A percentile compares a stretch with the other conserved stretches of the same genome.
phyloP scores from a whole-genome alignment of 148 eudicot genomes.

The Polygonum maritimum region DNA sequence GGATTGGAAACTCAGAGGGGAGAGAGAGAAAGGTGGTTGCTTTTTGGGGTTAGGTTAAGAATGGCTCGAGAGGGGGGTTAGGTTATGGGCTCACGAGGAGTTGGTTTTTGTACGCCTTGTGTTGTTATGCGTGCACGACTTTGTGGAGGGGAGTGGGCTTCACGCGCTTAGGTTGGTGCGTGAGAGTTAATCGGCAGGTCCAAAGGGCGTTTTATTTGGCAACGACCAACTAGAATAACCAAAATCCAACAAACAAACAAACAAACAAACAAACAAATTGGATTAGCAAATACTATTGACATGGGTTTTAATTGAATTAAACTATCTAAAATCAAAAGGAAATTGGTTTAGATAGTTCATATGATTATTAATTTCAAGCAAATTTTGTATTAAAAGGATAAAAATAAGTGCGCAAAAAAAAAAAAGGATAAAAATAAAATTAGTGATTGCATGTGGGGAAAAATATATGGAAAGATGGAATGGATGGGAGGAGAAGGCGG shows the following conservation, averaged over 20 bases:
- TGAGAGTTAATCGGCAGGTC: neutral
- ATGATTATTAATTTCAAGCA: too few species aligned
- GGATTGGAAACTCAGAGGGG: conserved; percentile 1
- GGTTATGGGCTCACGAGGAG: conserved; percentile 24
- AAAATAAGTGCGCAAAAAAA: too few species aligned
- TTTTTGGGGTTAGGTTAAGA: neutral
- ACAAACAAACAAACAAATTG: neutral
- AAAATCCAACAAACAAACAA: neutral
- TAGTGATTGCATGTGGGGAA: neutral
- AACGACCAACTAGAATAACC: conserved; percentile 7
- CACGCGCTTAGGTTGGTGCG: neutral
- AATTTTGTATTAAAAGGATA: too few species aligned
- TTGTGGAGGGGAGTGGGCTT: neutral
- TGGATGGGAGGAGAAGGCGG: neutral
- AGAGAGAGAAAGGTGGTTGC: neutral
- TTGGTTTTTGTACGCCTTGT: conserved; percentile 13
- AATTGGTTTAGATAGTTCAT: neutral
- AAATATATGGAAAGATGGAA: neutral
- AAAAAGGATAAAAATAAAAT: too few species aligned
- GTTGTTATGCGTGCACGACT: conserved; percentile 5
- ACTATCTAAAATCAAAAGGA: neutral
- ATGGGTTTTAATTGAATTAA: too few species aligned
- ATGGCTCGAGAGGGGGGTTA: neutral
- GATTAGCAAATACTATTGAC: neutral
- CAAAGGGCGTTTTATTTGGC: neutral